Base-by-base conservation (phyloP, 176 grass and related monocot genomes). In the Secale cereale region DNA sequence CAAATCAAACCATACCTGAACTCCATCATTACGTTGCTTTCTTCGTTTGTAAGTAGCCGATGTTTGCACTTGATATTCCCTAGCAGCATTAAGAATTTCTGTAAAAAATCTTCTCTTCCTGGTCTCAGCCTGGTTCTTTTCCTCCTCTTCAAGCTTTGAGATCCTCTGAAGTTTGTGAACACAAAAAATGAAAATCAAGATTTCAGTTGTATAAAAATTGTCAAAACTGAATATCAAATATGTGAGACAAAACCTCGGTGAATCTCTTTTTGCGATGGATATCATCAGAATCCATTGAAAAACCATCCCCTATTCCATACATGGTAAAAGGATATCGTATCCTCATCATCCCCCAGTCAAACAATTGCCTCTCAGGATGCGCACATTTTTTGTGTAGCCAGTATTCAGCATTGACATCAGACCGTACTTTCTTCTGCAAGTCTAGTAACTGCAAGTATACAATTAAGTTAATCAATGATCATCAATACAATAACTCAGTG, bases 331-430 rank as follows among this genome's bases (percentile, higher is more conserved):
- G 91, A 86, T 95, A 92, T 67, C 71, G 84, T 78, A 96, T 80
- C 59, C 91, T 88, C 97, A 96, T 99, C 93, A 96, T 92, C 77
- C 97, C 94, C 97, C 97, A 99, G 65, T 99, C 97, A 91, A 91
- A 99, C 60, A 99, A 85, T 79, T 94, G 97, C 40, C 66, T 94
- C 54, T 99, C 94, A 43, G 97, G 97, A 80, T 92, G 67, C 54
- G 90, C 90, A 86, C 97, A 96, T 88, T 92, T 94, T 67, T 94
- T 87, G 41, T 91, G 86, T 85, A 99, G 80, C 91, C 91, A 94
- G 68, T 94, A 96, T 85, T 99, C 97, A 70, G 85, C 82, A 77
- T 80, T 89, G 32, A 99, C 78, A 78, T 96, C 91, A 13, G 91
- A 86, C 30, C 93, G 89, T 37, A 99, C 88, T 84, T 99, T 99